Base-by-base conservation (phyloP, 192 early-diverging fungal species). In the Coemansia furcata region DNA sequence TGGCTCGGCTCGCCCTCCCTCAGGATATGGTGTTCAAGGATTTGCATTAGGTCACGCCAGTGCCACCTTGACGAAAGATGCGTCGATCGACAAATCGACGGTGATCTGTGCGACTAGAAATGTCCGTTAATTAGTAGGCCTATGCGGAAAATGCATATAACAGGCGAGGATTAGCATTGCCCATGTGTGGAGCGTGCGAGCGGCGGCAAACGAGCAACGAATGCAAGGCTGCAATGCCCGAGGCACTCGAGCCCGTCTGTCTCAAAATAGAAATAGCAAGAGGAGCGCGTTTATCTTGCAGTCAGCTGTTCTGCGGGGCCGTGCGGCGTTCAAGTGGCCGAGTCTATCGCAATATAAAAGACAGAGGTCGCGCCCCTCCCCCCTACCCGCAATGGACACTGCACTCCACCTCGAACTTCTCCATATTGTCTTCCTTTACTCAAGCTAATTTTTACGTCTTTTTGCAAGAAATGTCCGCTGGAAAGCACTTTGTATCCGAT, bases 401-500 rank as follows among this genome's bases (percentile, higher is more conserved):
- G 0, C 11, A 7, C 21, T 49, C 46, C 21, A 46, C 15, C 46
- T 49, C 40, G 1, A 11, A 15, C 15, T 42, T 42, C 23, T 50
- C 0, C 9, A 26, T 4, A 4, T 23, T 23, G 21, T 23, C 26
- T 23, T 26, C 26, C 49, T 50, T 23, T 26, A 26, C 15, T 54
- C 23, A 46, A 19, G 3, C 39, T 8, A 40, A 21, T 47, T 21
- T 23, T 12, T 7, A 5, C 21, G 1, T 4, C 33, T 33, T 7
- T 32, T 33, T 32, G 30, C 30, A 30, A 33, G 30, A 14, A 42
- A 75, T 78, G 76, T 58, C 77, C 23, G 47, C 35, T 33, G 71
- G 71, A 57, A 87, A 89, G 59, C 88, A 89, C 78, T 83, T 89
- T 75, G 60, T 88, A 47, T 83, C 78, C 14, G 85, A 87, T 42